Base-by-base conservation (phyloP, 2,329 filamentous ascomycete genomes). In the Elsinoe australis region DNA sequence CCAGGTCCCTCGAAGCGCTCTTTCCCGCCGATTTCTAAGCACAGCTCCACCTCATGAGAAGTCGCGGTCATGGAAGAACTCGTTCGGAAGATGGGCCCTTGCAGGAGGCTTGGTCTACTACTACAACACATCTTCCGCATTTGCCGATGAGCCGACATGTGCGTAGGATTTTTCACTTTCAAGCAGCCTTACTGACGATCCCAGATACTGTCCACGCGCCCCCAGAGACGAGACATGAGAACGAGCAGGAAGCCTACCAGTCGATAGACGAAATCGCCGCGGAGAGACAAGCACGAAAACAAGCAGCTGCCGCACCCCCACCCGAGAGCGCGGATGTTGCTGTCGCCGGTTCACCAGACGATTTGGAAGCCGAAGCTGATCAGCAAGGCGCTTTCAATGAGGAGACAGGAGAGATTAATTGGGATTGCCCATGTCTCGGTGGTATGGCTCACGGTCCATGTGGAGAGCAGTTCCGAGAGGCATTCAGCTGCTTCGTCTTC, bases 331-430 rank as follows among this genome's bases (percentile, higher is more conserved):
- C 51, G 15, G 56, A 60, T 46, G 54, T 56, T n/a, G 66, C 60
- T 50, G 64, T 52, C 6, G 34, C 56, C 21, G 63, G 63, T 41
- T 62, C 68, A 5, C 67, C 78, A 26, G 71, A 73, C 55, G 76
- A 71, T 14, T 70, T 92, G 10, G 84, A 95, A 65, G 79, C 87
- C 52, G 88, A 95, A 66, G 88, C 87, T 4, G 78, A 72, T 53
- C 82, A 90, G 63, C 82, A 96, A 67, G 92, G 87, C 49, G 92
- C 92, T 1, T 98, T 96, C 72, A 94, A 98, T 68, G 88, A 89
- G 2, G 92, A 96, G 72, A 98, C 92, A 7, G 92, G 92, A 58
- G 92, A 98, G 76, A 98, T 98, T 70, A 98, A 98, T 75, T 98
- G 92, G 92, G 92, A 96, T 65, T 98, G 92, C 68, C 92, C 92